Base-by-base conservation (phyloP, 257 asterid genomes). In the Plantago ovata region DNA sequence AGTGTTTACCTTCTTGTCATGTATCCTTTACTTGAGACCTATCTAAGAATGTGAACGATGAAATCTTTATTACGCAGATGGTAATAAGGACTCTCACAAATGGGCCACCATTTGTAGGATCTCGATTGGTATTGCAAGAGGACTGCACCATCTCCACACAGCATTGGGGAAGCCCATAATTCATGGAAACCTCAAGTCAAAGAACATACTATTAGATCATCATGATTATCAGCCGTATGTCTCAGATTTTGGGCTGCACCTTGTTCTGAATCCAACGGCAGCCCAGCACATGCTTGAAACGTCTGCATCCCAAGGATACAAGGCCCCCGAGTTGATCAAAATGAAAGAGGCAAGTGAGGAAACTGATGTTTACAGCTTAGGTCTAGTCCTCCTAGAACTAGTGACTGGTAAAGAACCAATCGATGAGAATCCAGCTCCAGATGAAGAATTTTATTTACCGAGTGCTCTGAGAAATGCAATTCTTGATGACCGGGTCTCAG, bases 121-220 rank as follows among this genome's bases (percentile, higher is more conserved):
- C 61, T 81, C 96, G 10, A 54, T 74, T 0, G 94, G 94, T 24
- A 85, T 85, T 28, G 86, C 88, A 23, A 69, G 76, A 70, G 94
- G 83, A 15, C 23, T 91, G 41, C 77, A 77, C 64, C 72, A 79
- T 74, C 98, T 91, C 62, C 98, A 91, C 32, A 65, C 75, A 8
- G 65, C 66, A 11, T 63, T 70, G 24, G 79, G 68, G 23, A 78
- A 72, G 63, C 96, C 95, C 22, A 56, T 85, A 53, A 69, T 88
- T 73, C 98, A 87, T 57, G 98, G 96, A 20, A 91, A 87, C 72
- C 82, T 91, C 52, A 91, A 85, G 77, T 77, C 96, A 0, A 83
- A 82, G 69, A 91, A 85, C 48, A 53, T 91, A 75, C 69, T 85
- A 1, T 63, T 91, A 45, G 98, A 83, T 70, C 66, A 48, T 16